Conservation (phyloP, 2,329 filamentous ascomycete species). For the Ceratocystis smalleyi region DNA sequence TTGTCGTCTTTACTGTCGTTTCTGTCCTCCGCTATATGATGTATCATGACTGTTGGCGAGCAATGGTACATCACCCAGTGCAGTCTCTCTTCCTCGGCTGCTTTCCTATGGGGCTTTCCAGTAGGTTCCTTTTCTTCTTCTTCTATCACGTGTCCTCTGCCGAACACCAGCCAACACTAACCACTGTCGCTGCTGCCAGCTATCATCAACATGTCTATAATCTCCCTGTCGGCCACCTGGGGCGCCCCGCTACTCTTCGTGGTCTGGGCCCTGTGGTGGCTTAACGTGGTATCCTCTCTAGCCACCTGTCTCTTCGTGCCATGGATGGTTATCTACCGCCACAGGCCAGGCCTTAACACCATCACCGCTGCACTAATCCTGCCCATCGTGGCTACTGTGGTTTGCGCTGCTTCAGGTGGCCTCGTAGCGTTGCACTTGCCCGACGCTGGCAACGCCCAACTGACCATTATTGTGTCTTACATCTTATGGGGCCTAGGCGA, state of each 20-base stretch:
- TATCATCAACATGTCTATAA: constrained; percentile 46
- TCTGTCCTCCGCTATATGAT: constrained; percentile 45
- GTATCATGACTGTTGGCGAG: constrained; percentile 49
- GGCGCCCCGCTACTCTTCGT: constrained; percentile 38
- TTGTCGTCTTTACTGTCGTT: constrained; percentile 37
- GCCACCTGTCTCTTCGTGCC: constrained; percentile 38
- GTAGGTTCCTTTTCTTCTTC: constrained; percentile 2
- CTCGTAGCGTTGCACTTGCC: constrained; percentile 45
- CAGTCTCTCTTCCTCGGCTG: constrained; percentile 55
- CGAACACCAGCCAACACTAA: neutral
- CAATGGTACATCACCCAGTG: constrained; percentile 51
- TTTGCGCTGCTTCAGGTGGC: constrained; percentile 49
- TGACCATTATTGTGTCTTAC: constrained; percentile 49
- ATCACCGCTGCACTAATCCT: constrained; percentile 52
- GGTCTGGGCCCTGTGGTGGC: constrained; percentile 44
- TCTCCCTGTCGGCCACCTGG: constrained; percentile 46
- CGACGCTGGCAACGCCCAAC: constrained; percentile 39
- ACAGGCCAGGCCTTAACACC: constrained; percentile 33
- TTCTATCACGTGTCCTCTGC: neutral
- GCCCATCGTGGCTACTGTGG: constrained; percentile 52
- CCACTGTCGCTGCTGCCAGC: constrained; percentile 25
- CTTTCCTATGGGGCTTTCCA: constrained; percentile 50
- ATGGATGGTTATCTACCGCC: constrained; percentile 38
- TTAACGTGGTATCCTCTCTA: constrained; percentile 38
- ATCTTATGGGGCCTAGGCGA: constrained; percentile 52